Conservation (phyloP, 768 basidiomycete species). For the Lactarius evosmus region DNA sequence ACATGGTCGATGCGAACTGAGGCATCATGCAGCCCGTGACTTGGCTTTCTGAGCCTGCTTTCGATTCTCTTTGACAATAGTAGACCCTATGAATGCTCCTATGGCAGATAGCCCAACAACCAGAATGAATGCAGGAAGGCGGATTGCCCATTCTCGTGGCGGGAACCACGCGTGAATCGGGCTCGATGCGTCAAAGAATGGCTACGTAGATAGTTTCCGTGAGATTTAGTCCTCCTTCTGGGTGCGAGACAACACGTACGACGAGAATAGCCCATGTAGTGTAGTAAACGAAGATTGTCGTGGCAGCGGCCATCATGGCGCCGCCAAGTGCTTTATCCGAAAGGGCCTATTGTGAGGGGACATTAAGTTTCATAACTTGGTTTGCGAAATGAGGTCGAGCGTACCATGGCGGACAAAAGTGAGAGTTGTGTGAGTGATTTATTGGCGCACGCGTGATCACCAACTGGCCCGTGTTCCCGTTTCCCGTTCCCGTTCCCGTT, state of each 20-base stretch:
- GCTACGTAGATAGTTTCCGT: constrained; percentile 41
- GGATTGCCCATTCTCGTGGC: constrained; percentile 87
- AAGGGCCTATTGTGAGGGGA: constrained; percentile 48
- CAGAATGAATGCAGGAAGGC: constrained; percentile 79
- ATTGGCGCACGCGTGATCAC: neutral
- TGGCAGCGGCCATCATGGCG: constrained; percentile 73
- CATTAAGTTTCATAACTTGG: neutral
- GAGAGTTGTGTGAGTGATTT: neutral
- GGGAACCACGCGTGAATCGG: constrained; percentile 80
- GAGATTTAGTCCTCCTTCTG: constrained; percentile 10
- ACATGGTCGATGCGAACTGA: neutral
- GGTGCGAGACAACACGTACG: constrained; percentile 43
- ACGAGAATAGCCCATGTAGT: constrained; percentile 88
- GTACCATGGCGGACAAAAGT: constrained; percentile 15
- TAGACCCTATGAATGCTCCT: constrained; percentile 73
- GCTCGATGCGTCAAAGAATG: constrained; percentile 76
- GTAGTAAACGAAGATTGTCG: constrained; percentile 82
- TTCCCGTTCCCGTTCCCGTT: no score
- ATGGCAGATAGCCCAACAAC: constrained; percentile 78
- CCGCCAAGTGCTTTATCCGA: constrained; percentile 82
- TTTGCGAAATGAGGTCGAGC: neutral
- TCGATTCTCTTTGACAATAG: constrained; percentile 69
- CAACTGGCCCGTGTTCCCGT: neutral
- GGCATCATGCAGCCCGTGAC: constrained; percentile 51
- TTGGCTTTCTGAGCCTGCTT: constrained; percentile 64